These are phyloP conservation scores for Podospora pseudoanserina DNA, from an alignment of 495 filamentous ascomycete species.

Conservation along the genomic window DNA sequence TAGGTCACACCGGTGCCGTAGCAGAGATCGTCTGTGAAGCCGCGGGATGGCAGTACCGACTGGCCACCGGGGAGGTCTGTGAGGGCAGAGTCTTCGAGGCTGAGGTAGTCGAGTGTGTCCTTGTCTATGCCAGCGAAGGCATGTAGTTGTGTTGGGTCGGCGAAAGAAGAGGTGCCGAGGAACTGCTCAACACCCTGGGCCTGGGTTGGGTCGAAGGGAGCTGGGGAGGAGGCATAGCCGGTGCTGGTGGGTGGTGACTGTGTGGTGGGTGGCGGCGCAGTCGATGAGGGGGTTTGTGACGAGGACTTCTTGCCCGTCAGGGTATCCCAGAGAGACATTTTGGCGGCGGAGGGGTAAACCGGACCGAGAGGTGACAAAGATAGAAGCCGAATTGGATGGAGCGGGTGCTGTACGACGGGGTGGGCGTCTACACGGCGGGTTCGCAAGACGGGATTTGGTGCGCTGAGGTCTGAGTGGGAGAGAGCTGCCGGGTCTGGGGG, in stretches of 20 bases:
- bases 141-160: constrained; percentile 83
- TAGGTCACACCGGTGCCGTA: constrained; percentile 96
- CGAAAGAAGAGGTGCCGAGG: constrained; percentile 61
- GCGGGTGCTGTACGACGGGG: constrained; percentile 9
- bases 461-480: constrained; percentile 11
- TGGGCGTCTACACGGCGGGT: constrained; percentile 8
- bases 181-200: constrained; percentile 80
- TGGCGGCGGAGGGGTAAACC: neutral
- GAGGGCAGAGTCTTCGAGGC: constrained; percentile 86
- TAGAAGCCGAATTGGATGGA: constrained; percentile 3
- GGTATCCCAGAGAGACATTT: constrained; percentile 79
- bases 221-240: constrained; percentile 49
- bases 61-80: constrained; percentile 82
- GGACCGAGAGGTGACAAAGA: neutral
- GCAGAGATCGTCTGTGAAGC: constrained; percentile 96
- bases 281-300: constrained; percentile 33
- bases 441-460: constrained; percentile 8
- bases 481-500: constrained; percentile 17
- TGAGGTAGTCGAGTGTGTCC: constrained; percentile 86
- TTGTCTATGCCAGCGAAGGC: constrained; percentile 93
- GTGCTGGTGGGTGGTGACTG: constrained; percentile 39
- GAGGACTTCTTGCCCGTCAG: constrained; percentile 76
- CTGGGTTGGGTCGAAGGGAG: constrained; percentile 63
- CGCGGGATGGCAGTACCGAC: constrained; percentile 85
- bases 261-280: constrained; percentile 27